Evolutionary conservation across 352 stramenopile genomes (phyloP), one percentile per base, ranked within the genome.

Genomic region (Aphanomyces stellatus): DNA sequence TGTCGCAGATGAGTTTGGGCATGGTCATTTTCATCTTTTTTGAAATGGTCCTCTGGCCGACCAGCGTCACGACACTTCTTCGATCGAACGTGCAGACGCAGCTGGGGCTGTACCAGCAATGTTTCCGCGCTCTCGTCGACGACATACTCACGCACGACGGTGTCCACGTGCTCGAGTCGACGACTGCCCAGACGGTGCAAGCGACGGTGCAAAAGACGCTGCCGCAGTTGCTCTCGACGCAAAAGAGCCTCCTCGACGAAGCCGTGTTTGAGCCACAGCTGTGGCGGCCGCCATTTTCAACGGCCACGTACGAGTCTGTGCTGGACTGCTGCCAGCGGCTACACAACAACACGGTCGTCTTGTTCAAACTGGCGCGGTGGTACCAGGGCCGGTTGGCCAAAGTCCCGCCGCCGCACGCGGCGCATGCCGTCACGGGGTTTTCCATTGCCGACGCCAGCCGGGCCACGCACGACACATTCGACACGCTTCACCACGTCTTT

Each of bases 341-440:
- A 31, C 71, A 91, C 11, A 91, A 89, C 75, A 90, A 88, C 79
- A 91, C 88, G 65, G 87, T 88, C 33, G 48, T 93, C 53, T 63
- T 93, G 0, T 91, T 77, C 65, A 93, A 93, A 65, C 73, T 93
- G 8, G 71, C 91, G 24, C 71, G 71, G 13, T 93, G 85, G 85
- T 90, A 84, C 63, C 78, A 79, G 51, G 88, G 82, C 65, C 80
- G 84, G 0, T 27, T 57, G 22, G 60, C 25, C 41, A 28, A 30
- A 46, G 13, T 19, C 11, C 13, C 37, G 37, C 37, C n/a, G 37
- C 37, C 37, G 37, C 37, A n/a, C 1, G 11, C 37, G 2, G 37
- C 2, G 0, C 11, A 46, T n/a, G n/a, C 37, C n/a, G 11, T 19
- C 37, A 19, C 37, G 51, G 73, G 78, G 22, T 35, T 74, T 1